Percentiles rank a stretch among this genome's conserved stretches.
Conservation (phyloP, 1,139 yeast species). For the Candida anutae region DNA sequence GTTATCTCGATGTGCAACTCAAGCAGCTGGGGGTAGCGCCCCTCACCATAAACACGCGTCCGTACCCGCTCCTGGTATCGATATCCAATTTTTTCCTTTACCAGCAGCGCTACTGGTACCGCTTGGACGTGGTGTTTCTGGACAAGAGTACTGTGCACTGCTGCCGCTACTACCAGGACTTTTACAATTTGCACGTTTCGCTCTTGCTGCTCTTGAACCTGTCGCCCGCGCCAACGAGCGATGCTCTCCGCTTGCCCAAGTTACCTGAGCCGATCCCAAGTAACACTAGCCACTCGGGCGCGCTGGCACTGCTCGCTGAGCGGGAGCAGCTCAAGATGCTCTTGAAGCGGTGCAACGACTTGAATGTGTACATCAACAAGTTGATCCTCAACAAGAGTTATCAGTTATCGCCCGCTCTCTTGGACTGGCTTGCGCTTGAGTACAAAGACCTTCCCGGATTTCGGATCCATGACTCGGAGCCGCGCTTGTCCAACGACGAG, state of each 20-base stretch:
- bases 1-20: conserved; percentile 15
- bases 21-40: conserved; percentile 14
- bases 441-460: conserved; percentile 19
- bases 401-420: conserved; percentile 19
- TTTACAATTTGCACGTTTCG: conserved; percentile 30
- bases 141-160: conserved; percentile 23
- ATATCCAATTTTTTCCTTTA: conserved; percentile 28
- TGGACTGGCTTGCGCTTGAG: conserved; percentile 25
- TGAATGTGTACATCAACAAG: conserved; percentile 27
- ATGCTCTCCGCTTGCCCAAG: conserved; percentile 24
- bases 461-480: conserved; percentile 3
- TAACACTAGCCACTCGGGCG: conserved; percentile 8
- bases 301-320: conserved; percentile 3
- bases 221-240: conserved; percentile 8
- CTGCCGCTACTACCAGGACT: conserved; percentile 37
- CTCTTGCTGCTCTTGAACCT: conserved; percentile 14
- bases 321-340: conserved; percentile 11
- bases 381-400: conserved; percentile 18
- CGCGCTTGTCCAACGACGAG: conserved; percentile 7
- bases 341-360: conserved; percentile 25
- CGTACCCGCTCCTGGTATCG: conserved; percentile 24
- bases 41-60: conserved; percentile 22
- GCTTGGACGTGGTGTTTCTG: conserved; percentile 29
- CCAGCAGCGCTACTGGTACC: conserved; percentile 35
- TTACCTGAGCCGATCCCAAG: conserved; percentile 37